Conservation (phyloP, 2,329 filamentous ascomycete genomes). For the Penicillium sp. region DNA sequence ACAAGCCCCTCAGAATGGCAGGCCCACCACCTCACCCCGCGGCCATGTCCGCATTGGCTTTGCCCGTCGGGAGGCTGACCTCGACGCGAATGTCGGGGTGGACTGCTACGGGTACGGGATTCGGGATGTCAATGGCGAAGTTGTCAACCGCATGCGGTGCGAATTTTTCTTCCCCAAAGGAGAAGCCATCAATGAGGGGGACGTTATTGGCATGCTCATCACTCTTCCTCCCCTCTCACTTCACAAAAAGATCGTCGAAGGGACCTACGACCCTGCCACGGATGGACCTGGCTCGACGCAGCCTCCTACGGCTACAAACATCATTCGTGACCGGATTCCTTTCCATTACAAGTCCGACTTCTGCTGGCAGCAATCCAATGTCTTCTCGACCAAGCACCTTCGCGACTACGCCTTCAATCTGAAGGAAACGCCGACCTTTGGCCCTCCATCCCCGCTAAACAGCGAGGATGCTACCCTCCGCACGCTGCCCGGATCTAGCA, state of each 20-base stretch:
- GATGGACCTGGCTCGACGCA: constrained; percentile 61
- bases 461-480: constrained; percentile 76
- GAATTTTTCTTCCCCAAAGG: constrained; percentile 81
- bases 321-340: constrained; percentile 91
- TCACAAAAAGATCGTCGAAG: constrained; percentile 84
- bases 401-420: constrained; percentile 64
- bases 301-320: constrained; percentile 67
- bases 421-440: constrained; percentile 48
- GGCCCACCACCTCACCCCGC: constrained; percentile 28
- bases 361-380: constrained; percentile 73
- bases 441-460: constrained; percentile 57
- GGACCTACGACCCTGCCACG: constrained; percentile 82
- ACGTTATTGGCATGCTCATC: constrained; percentile 92
- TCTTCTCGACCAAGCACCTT: constrained; percentile 78
- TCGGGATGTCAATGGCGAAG: constrained; percentile 85
- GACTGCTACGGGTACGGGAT: constrained; percentile 96
- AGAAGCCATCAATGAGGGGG: constrained; percentile 80
- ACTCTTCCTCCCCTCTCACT: constrained; percentile 81
- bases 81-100: constrained; percentile 68
- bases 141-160: constrained; percentile 90
- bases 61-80: constrained; percentile 48
- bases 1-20: constrained; percentile 23
- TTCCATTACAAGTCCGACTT: constrained; percentile 92
- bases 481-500: constrained; percentile 80
- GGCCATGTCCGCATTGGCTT: constrained; percentile 53